phyloP scores from a whole-genome alignment of 2,329 filamentous ascomycete species.

The Moelleriella libera region DNA sequence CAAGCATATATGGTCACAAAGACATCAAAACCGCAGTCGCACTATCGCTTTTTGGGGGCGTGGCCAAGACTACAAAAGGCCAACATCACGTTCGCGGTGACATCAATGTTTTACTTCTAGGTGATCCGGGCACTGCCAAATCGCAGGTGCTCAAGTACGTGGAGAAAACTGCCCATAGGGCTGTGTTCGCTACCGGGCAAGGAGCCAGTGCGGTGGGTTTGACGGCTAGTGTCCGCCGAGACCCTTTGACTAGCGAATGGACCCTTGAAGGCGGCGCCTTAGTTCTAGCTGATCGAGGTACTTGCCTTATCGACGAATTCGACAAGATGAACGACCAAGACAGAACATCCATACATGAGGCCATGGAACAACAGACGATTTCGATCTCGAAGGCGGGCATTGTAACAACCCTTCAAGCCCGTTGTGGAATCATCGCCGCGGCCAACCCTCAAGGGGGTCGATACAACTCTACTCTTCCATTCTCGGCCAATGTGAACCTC shows the following conservation, averaged over 20 bases:
- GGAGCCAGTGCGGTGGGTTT: constrained; percentile 95
- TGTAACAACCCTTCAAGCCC: constrained; percentile 88
- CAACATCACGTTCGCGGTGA: constrained; percentile 87
- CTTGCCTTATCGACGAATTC: constrained; percentile 95
- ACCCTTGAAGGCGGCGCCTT: constrained; percentile 91
- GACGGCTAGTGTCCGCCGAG: constrained; percentile 87
- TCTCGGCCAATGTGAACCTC: constrained; percentile 90
- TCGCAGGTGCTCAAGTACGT: constrained; percentile 96
- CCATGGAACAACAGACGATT: constrained; percentile 99
- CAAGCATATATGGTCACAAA: constrained; percentile 91
- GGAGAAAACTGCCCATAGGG: constrained; percentile 91
- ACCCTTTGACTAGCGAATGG: constrained; percentile 94
- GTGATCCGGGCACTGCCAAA: constrained; percentile 95
- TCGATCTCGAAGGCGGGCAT: constrained; percentile 98
- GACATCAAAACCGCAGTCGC: constrained; percentile 97
- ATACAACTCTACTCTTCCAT: constrained; percentile 92
- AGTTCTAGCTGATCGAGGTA: constrained; percentile 87
- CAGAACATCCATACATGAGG: constrained; percentile 95
- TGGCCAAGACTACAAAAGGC: constrained; percentile 80
- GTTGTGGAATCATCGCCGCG: constrained; percentile 90
- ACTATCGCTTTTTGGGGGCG: constrained; percentile 85
- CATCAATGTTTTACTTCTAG: constrained; percentile 92
- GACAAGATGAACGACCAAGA: constrained; percentile 99
- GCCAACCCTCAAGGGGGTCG: constrained; percentile 93
- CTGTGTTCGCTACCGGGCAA: constrained; percentile 94